Conservation (phyloP, 2,329 filamentous ascomycete species). For the Pseudocercospora pini-densiflorae region DNA sequence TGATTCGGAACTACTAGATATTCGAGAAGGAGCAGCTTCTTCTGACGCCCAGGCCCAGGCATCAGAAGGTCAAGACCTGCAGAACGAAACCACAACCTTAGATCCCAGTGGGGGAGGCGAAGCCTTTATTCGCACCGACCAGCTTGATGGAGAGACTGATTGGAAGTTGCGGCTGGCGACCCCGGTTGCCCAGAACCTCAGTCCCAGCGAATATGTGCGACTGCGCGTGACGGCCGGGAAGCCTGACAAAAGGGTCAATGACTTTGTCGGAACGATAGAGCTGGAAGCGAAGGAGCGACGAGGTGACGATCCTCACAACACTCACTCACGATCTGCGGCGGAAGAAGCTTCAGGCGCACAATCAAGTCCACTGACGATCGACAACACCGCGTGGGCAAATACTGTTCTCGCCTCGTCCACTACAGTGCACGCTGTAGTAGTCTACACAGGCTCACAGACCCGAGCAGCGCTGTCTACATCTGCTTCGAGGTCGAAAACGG, state of each 20-base stretch:
- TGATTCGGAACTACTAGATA: conserved; percentile 33
- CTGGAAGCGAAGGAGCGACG: conserved; percentile 61
- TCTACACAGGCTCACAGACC: conserved; percentile 95
- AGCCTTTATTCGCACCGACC: conserved; percentile 96
- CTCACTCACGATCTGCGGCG: conserved; percentile 9
- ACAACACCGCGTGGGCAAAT: conserved; percentile 99
- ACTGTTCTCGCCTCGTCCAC: conserved; percentile 95
- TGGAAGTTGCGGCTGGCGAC: conserved; percentile 95
- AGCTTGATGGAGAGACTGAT: conserved; percentile 96
- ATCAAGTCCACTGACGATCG: conserved; percentile 80
- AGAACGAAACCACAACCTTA: conserved; percentile 40
- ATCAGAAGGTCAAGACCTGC: conserved; percentile 24
- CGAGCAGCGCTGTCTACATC: conserved; percentile 92
- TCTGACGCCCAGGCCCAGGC: conserved; percentile 35
- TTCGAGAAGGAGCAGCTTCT: conserved; percentile 26
- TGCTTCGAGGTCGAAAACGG: conserved; percentile 89
- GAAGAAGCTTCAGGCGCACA: conserved; percentile 1
- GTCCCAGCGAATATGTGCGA: conserved; percentile 69
- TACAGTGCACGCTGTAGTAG: conserved; percentile 82
- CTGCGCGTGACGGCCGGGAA: conserved; percentile 79
- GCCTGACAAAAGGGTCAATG: conserved; percentile 91
- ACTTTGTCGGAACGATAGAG: conserved; percentile 89
- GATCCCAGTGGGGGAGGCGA: conserved; percentile 67
- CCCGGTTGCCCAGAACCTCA: conserved; percentile 78
- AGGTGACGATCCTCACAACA: conserved; percentile 51